phyloP scores from a whole-genome alignment of 2,329 filamentous ascomycete species.

The Curvularia verruculosa region DNA sequence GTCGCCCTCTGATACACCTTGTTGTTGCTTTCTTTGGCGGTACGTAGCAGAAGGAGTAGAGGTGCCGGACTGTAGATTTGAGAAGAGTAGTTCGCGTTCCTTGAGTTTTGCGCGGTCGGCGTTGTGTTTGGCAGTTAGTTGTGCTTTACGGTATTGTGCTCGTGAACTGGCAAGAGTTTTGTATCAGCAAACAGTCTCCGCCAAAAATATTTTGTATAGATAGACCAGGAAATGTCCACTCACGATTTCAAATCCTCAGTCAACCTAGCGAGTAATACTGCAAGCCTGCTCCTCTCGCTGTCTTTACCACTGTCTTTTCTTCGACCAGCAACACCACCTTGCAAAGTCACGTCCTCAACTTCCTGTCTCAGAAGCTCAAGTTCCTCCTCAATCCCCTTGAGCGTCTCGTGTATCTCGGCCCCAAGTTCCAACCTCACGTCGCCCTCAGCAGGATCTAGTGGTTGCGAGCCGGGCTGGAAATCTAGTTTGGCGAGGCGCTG shows the following conservation, averaged over 20 bases:
- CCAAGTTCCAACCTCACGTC: slow-evolving; percentile 73
- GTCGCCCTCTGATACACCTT: slow-evolving; percentile 71
- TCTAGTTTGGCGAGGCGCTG: slow-evolving; percentile 64
- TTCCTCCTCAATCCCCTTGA: slow-evolving; percentile 82
- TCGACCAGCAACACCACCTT: slow-evolving; percentile 39
- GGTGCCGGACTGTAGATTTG: slow-evolving; percentile 61
- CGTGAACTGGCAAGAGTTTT: slow-evolving; percentile 57
- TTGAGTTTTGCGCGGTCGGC: slow-evolving; percentile 74
- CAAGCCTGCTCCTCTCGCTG: slow-evolving; percentile 68
- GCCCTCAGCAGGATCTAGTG: slow-evolving; percentile 61
- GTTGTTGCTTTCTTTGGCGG: slow-evolving; percentile 47
- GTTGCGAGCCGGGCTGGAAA: slow-evolving; percentile 68
- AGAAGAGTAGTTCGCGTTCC: slow-evolving; percentile 77
- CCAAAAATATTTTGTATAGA: no score
- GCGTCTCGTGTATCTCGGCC: slow-evolving; percentile 76
- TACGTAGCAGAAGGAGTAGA: slow-evolving; percentile 45
- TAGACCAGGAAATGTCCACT: slow-evolving; percentile 31
- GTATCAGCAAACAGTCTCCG: slow-evolving; percentile 9
- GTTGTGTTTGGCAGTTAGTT: slow-evolving; percentile 77
- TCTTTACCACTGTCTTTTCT: slow-evolving; percentile 61
- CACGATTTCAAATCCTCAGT: slow-evolving; percentile 75
- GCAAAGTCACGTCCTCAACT: slow-evolving; percentile 68
- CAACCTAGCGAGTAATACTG: slow-evolving; percentile 70
- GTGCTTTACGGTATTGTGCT: slow-evolving; percentile 78
- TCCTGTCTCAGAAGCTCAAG: slow-evolving; percentile 82